These are phyloP conservation scores for Bisporella sp. DNA, from an alignment of 2,329 filamentous ascomycete genomes.

Conservation along the genomic window DNA sequence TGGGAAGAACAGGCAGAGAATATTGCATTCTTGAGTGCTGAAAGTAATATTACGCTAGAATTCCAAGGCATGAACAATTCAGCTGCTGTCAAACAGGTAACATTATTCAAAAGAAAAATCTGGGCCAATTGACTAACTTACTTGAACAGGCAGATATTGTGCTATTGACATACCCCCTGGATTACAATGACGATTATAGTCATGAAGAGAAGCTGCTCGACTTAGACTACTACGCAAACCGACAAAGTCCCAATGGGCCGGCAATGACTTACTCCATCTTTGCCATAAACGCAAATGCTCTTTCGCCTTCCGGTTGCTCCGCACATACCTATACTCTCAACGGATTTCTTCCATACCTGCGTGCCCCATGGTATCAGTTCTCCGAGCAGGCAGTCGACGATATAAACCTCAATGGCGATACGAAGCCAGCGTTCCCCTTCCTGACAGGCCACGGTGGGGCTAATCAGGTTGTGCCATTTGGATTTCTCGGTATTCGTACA, in stretches of 20 bases:
- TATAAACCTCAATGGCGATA: constrained; percentile 46
- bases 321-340: constrained; percentile 62
- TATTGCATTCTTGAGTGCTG: constrained; percentile 46
- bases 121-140: too few relatives aligned
- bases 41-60: constrained; percentile 55
- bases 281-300: constrained; percentile 56
- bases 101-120: too few relatives aligned
- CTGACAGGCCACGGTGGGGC: constrained; percentile 64
- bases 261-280: constrained; percentile 70
- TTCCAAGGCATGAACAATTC: constrained; percentile 61
- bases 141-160: constrained; percentile 55
- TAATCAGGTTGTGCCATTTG: constrained; percentile 60
- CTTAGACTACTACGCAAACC: constrained; percentile 63
- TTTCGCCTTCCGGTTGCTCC: constrained; percentile 60
- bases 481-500: constrained; percentile 58
- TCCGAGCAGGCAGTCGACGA: constrained; percentile 63
- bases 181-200: constrained; percentile 45
- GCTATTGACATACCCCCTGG: constrained; percentile 56
- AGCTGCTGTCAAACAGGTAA: constrained; percentile 50
- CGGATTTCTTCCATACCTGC: constrained; percentile 54
- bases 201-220: constrained; percentile 40
- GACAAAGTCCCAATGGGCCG: constrained; percentile 60
- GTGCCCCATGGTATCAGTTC: constrained; percentile 63
- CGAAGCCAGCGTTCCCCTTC: constrained; percentile 43
- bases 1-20: constrained; percentile 50